These are phyloP conservation scores for Aquilaria malaccensis DNA, from an alignment of 345 rosid species.

Conservation along the genomic window DNA sequence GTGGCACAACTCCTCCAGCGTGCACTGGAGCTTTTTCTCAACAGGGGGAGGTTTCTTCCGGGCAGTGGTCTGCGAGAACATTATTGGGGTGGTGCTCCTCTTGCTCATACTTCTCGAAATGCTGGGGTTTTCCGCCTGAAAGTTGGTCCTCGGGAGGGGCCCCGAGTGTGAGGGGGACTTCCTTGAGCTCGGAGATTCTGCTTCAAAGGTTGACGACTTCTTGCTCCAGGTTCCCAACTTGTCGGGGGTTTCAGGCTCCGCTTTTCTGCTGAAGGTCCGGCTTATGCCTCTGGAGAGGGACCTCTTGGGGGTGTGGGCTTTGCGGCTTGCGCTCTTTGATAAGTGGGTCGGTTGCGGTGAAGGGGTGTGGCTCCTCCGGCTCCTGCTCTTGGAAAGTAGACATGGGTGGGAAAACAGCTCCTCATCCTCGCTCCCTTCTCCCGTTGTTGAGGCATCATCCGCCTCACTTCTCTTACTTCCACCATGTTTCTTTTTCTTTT, in stretches of 20 bases:
- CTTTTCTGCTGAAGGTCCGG: constrained; percentile 29
- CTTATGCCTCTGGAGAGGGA: constrained; percentile 6
- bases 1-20: constrained; percentile 63
- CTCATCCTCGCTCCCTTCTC: constrained; percentile 38
- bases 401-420: constrained; percentile 32
- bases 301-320: constrained; percentile 13
- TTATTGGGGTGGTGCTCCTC: constrained; percentile 42
- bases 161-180: background rate
- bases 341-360: constrained; percentile 34
- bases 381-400: constrained; percentile 18
- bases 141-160: constrained; percentile 13
- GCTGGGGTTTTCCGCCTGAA: constrained; percentile 4
- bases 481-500: constrained; percentile 19
- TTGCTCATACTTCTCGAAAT: constrained; percentile 36
- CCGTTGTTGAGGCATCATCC: constrained; percentile 18
- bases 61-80: constrained; percentile 63
- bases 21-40: constrained; percentile 66
- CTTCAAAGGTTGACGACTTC: background rate
- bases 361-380: constrained; percentile 43
- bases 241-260: constrained; percentile 3
- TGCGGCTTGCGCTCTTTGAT: constrained; percentile 19
- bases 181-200: constrained; percentile 2
- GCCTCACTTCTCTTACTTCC: constrained; percentile 17
- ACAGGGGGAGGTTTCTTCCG: constrained; percentile 48
- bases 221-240: background rate